Evolutionary conservation across 148 eudicot genomes (phyloP).

Genomic region (Chenopodium formosanum): DNA sequence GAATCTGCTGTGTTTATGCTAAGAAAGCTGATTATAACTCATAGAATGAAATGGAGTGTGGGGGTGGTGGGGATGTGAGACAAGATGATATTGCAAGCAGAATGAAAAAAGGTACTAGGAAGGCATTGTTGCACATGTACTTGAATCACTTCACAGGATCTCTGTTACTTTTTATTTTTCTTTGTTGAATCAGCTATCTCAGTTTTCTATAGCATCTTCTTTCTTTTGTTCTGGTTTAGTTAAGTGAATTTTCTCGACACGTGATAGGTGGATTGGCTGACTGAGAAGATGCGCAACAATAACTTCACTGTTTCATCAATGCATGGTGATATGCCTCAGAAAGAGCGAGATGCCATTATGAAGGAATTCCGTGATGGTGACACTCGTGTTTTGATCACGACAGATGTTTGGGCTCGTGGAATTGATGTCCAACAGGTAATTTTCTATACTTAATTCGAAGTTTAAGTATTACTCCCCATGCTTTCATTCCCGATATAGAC

Average conservation of each 20-base stretch:
- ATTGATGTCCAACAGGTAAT: conserved; percentile 95
- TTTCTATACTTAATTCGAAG: neutral
- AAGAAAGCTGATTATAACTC: too few relatives aligned
- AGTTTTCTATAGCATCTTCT: neutral
- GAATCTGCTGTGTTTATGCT: neutral
- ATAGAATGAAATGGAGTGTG: too few relatives aligned
- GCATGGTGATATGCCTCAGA: conserved; percentile 99
- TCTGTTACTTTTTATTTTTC: neutral
- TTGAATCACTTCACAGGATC: too few relatives aligned
- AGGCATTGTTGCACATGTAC: too few relatives aligned
- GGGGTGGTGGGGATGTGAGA: too few relatives aligned
- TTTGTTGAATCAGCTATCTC: conserved; percentile 1
- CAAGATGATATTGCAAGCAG: too few relatives aligned
- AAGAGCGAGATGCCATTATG: conserved; percentile 98
- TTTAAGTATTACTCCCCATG: neutral
- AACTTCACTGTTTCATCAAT: conserved; percentile 94
- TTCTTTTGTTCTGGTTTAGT: neutral
- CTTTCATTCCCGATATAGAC: neutral
- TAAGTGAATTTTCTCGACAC: neutral
- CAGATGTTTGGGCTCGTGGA: conserved; percentile 99
- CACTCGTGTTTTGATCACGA: conserved; percentile 92
- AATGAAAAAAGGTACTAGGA: too few relatives aligned
- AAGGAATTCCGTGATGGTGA: conserved; percentile 69
- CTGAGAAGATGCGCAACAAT: conserved; percentile 87
- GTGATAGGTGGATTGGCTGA: conserved; percentile 89